Conservation (phyloP, 225 moss, liverwort and hornwort genomes). For the Marchantia paleacea region DNA sequence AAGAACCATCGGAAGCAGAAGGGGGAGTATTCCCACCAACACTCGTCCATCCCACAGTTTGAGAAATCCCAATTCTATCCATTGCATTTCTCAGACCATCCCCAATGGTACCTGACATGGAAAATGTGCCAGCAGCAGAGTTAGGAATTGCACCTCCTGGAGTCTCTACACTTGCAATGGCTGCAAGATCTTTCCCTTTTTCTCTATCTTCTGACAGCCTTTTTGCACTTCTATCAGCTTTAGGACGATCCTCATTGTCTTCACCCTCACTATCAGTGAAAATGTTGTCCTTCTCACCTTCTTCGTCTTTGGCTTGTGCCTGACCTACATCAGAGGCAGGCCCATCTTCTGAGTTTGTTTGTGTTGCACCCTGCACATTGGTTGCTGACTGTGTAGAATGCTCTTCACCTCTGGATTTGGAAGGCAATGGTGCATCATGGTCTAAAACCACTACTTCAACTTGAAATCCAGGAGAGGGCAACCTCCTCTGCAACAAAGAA, state of each 20-base stretch:
- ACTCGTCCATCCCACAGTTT: constrained; percentile 25
- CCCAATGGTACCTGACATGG: constrained; percentile 34
- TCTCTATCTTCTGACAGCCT: constrained; percentile 12
- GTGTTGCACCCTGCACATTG: constrained; percentile 35
- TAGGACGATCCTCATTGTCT: constrained; percentile 36
- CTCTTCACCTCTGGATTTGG: constrained; percentile 59
- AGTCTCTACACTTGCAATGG: constrained; percentile 26
- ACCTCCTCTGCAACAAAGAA: constrained; percentile 61
- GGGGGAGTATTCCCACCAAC: constrained; percentile 27
- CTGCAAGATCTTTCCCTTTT: constrained; percentile 21
- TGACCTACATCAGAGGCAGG: constrained; percentile 21
- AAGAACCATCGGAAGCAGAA: constrained; percentile 26
- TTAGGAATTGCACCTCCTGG: constrained; percentile 22
- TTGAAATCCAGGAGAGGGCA: constrained; percentile 94
- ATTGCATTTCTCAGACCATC: constrained; percentile 50
- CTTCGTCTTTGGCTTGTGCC: constrained; percentile 35
- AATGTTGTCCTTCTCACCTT: constrained; percentile 48
- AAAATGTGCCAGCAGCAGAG: constrained; percentile 25
- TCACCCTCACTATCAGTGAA: constrained; percentile 64
- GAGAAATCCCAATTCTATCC: constrained; percentile 48
- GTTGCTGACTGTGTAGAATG: constrained; percentile 41
- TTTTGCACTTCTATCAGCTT: constrained; percentile 25
- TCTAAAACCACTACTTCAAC: constrained; percentile 94
- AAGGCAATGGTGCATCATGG: constrained; percentile 88
- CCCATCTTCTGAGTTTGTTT: constrained; percentile 38